phyloP scores from a whole-genome alignment of 208 protist species.

The Trypanosoma scelopori region DNA sequence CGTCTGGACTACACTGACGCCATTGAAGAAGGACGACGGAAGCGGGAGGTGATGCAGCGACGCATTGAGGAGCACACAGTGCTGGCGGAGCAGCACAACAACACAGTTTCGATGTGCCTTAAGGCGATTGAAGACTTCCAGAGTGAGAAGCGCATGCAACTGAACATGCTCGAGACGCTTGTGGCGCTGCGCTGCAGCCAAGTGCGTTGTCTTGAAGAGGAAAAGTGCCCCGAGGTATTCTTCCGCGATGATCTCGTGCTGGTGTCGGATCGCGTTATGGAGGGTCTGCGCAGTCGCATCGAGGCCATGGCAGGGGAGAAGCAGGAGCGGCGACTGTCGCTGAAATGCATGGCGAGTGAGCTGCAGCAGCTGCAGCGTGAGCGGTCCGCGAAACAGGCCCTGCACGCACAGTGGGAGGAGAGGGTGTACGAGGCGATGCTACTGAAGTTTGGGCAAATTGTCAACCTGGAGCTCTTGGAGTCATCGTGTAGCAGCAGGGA shows the following conservation, averaged over 20 bases:
- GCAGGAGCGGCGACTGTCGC: constrained; percentile 38
- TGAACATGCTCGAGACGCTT: constrained; percentile 95
- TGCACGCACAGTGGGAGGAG: constrained; percentile 79
- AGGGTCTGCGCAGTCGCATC: constrained; percentile 71
- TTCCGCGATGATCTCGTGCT: constrained; percentile 65
- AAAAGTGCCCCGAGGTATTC: constrained; percentile 53
- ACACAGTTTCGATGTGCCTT: constrained; percentile 48
- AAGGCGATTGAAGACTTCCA: constrained; percentile 90
- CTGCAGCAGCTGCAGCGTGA: constrained; percentile 66
- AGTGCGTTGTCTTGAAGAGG: constrained; percentile 63
- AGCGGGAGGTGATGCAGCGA: constrained; percentile 35
- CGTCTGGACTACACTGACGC: constrained; percentile 91
- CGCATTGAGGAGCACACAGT: constrained; percentile 45
- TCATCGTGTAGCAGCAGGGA: constrained; percentile 79
- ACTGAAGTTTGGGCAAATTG: constrained; percentile 93
- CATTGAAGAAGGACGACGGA: constrained; percentile 48
- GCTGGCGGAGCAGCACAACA: constrained; percentile 72
- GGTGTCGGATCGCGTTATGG: constrained; percentile 65
- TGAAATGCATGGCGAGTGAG: constrained; percentile 56
- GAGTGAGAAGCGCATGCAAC: constrained; percentile 91
- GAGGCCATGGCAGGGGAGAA: constrained; percentile 82
- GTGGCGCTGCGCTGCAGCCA: constrained; percentile 87
- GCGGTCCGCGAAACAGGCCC: constrained; percentile 66
- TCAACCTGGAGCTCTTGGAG: constrained; percentile 93
- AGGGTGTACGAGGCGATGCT: constrained; percentile 93